Evolutionary conservation across 2,329 filamentous ascomycete genomes (phyloP).

Genomic region (Pseudogymnoascus sp.): DNA sequence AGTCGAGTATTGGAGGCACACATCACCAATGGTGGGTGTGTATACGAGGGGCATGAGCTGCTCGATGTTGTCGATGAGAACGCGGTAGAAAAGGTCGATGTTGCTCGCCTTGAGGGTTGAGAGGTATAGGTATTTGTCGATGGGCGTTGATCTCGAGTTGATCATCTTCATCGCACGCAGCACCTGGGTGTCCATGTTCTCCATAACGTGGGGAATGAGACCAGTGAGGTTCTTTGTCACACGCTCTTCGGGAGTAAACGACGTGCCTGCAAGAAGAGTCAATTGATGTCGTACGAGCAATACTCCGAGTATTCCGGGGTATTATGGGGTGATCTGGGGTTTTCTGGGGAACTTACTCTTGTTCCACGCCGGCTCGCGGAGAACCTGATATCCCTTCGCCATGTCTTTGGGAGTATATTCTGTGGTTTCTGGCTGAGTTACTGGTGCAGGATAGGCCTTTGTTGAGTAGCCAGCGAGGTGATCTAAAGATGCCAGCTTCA

Average conservation of each 20-base stretch:
- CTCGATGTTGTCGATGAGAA: slow-evolving; percentile 68
- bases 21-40: slow-evolving; percentile 88
- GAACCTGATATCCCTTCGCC: slow-evolving; percentile 54
- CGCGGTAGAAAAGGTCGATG: slow-evolving; percentile 73
- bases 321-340: neutral
- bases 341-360: slow-evolving; percentile 44
- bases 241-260: slow-evolving; percentile 58
- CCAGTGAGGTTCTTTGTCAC: slow-evolving; percentile 58
- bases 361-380: slow-evolving; percentile 57
- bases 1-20: slow-evolving; percentile 92
- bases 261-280: slow-evolving; percentile 42
- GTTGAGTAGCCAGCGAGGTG: slow-evolving; percentile 54
- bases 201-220: slow-evolving; percentile 57
- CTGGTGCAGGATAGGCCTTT: slow-evolving; percentile 44
- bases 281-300: slow-evolving; percentile 11
- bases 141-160: slow-evolving; percentile 56
- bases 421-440: slow-evolving; percentile 47
- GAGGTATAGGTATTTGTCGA: slow-evolving; percentile 82
- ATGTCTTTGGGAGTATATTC: slow-evolving; percentile 46
- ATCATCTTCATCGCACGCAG: slow-evolving; percentile 68
- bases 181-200: slow-evolving; percentile 53
- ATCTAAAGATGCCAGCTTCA: slow-evolving; percentile 55
- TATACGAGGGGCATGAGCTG: slow-evolving; percentile 80
- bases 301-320: slow-evolving; percentile 3
- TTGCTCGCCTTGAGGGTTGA: slow-evolving; percentile 69